Percentiles rank a stretch among this genome's conserved stretches.
Evolutionary conservation across 108 stramenopile species (phyloP).

Genomic region (Parietichytrium sp.): DNA sequence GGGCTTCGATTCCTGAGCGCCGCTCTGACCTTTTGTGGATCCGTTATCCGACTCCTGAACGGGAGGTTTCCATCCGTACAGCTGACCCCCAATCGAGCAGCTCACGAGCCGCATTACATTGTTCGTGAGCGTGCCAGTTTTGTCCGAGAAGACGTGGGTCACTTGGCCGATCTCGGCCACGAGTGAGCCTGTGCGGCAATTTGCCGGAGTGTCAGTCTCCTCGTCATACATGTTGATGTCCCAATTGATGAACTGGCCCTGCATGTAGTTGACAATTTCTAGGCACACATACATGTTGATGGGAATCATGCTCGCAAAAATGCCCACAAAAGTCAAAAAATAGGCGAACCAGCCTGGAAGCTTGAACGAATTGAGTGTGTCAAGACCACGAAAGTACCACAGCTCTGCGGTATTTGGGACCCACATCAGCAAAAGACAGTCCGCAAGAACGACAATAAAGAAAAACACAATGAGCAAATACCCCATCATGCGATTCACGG

Average conservation of each 20-base stretch:
- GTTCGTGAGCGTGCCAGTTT: conserved; percentile 67
- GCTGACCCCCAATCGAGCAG: conserved; percentile 78
- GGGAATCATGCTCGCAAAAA: conserved; percentile 68
- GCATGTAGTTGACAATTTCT: conserved; percentile 61
- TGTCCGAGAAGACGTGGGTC: conserved; percentile 81
- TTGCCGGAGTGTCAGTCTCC: conserved; percentile 58
- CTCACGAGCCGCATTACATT: conserved; percentile 91
- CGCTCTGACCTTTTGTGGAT: too few relatives aligned
- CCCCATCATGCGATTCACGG: conserved; percentile 53
- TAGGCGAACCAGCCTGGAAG: conserved; percentile 64
- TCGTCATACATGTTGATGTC: conserved; percentile 63
- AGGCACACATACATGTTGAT: conserved; percentile 66
- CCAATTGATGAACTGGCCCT: conserved; percentile 58
- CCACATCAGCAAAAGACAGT: conserved; percentile 50
- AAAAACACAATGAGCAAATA: conserved; percentile 38
- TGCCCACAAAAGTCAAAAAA: conserved; percentile 74
- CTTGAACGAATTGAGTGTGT: neutral
- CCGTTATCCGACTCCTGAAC: too few relatives aligned
- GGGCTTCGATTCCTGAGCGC: too few relatives aligned
- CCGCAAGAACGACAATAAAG: too few relatives aligned
- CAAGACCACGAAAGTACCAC: too few relatives aligned
- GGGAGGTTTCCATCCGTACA: conserved; percentile 66
- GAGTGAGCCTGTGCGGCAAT: conserved; percentile 52
- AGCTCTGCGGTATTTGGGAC: conserved; percentile 40
- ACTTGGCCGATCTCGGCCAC: conserved; percentile 85